These are phyloP conservation scores for Beauveria sp. DNA, from an alignment of 2,329 filamentous ascomycete species.

Conservation along the genomic window DNA sequence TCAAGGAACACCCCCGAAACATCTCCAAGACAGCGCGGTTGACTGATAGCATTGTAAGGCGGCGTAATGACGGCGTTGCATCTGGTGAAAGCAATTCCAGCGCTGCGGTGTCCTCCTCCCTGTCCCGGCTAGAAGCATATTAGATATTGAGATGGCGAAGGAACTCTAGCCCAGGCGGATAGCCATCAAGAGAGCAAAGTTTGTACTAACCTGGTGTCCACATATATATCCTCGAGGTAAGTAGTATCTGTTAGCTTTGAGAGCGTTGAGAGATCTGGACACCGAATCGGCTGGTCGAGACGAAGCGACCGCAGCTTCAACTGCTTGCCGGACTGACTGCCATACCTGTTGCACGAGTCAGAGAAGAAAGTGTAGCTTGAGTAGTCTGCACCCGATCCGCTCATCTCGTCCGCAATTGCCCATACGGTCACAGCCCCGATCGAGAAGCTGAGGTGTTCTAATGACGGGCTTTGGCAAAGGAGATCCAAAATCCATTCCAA, in stretches of 20 bases:
- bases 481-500: too few relatives aligned
- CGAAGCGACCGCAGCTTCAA: neutral
- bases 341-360: neutral
- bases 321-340: too few relatives aligned
- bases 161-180: too few relatives aligned
- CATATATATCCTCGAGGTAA: neutral
- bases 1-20: neutral
- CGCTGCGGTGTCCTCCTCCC: rapidly evolving
- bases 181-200: neutral
- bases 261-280: neutral
- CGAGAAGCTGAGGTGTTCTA: too few relatives aligned
- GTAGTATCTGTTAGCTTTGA: neutral
- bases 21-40: neutral
- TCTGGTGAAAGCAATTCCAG: neutral
- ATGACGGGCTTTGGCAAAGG: too few relatives aligned
- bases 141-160: neutral
- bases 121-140: neutral
- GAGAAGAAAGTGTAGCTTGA: neutral
- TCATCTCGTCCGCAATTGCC: too few relatives aligned
- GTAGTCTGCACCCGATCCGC: too few relatives aligned
- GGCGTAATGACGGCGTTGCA: neutral
- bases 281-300: neutral
- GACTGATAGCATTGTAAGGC: neutral
- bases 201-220: neutral
- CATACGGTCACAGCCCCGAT: rapidly evolving